phyloP scores from a whole-genome alignment of 2,329 filamentous ascomycete genomes.

The Exophiala sideris region DNA sequence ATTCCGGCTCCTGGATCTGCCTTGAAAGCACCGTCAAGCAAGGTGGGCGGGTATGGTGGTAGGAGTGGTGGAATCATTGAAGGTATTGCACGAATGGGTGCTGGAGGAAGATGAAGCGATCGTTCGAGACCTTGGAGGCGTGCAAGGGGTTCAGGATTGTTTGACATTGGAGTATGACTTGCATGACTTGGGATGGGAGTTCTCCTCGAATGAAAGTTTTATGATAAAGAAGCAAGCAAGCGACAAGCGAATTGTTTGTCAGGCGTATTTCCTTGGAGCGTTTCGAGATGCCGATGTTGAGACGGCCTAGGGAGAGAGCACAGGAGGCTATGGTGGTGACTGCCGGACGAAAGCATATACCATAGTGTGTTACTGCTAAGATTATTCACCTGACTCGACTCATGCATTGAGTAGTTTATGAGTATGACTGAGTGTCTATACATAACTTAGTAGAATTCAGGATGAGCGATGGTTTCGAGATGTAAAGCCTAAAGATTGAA shows the following conservation, averaged over 20 bases:
- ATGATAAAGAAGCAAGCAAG: background rate
- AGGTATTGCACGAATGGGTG: conserved; percentile 33
- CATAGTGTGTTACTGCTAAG: no score
- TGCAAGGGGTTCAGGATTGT: background rate
- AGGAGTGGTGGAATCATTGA: conserved; percentile 30
- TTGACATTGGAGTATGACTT: background rate
- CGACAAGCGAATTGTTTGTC: background rate
- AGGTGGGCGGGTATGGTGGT: conserved; percentile 25
- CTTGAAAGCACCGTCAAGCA: conserved; percentile 25
- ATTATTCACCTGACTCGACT: no score
- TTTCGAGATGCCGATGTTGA: no score
- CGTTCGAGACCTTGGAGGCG: background rate
- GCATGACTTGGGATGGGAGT: background rate
- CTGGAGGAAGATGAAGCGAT: conserved; percentile 21
- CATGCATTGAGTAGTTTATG: no score
- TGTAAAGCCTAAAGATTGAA: no score
- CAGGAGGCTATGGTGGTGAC: no score
- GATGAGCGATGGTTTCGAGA: no score
- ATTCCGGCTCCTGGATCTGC: conserved; percentile 28
- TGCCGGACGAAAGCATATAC: no score
- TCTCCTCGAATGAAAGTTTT: background rate
- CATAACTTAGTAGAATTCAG: no score
- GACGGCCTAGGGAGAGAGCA: no score
- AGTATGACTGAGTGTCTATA: no score
- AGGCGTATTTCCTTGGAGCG: background rate